phyloP scores from a whole-genome alignment of 129 eudicot genomes.

The Helianthus tuberosus region DNA sequence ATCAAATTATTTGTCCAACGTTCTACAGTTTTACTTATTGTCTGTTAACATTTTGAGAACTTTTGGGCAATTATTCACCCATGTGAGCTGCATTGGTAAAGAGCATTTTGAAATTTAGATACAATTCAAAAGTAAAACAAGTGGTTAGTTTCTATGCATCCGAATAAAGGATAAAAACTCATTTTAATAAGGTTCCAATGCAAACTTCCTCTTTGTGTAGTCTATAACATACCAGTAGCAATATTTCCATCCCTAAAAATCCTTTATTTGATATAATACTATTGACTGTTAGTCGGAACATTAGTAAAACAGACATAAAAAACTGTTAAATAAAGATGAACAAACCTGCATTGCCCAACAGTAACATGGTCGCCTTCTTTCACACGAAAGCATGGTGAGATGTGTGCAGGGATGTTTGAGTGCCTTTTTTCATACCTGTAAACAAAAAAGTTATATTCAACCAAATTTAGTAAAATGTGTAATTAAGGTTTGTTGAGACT shows the following conservation, averaged over 20 bases:
- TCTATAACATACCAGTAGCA: neutral
- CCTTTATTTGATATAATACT: neutral
- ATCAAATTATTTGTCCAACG: too few relatives aligned
- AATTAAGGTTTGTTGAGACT: too few relatives aligned
- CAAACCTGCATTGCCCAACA: conserved; percentile 62
- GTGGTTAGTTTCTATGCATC: neutral
- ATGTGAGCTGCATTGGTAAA: neutral
- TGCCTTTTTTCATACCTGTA: conserved; percentile 58
- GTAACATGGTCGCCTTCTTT: conserved; percentile 61
- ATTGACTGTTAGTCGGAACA: neutral
- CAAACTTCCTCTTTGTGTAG: neutral
- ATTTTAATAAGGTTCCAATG: neutral
- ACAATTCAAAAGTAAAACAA: too few relatives aligned
- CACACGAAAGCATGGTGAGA: conserved; percentile 64
- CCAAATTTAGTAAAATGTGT: neutral
- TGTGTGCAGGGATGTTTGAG: conserved; percentile 56
- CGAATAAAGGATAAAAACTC: neutral
- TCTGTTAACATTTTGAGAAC: neutral
- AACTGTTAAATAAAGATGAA: neutral
- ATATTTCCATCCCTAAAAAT: neutral
- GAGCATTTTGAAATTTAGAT: too few relatives aligned
- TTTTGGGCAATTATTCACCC: neutral
- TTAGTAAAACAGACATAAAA: neutral
- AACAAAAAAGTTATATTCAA: neutral
- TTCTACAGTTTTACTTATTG: too few relatives aligned